Base-by-base conservation (phyloP, 2,329 filamentous ascomycete species). In the Claviceps fusiformis region DNA sequence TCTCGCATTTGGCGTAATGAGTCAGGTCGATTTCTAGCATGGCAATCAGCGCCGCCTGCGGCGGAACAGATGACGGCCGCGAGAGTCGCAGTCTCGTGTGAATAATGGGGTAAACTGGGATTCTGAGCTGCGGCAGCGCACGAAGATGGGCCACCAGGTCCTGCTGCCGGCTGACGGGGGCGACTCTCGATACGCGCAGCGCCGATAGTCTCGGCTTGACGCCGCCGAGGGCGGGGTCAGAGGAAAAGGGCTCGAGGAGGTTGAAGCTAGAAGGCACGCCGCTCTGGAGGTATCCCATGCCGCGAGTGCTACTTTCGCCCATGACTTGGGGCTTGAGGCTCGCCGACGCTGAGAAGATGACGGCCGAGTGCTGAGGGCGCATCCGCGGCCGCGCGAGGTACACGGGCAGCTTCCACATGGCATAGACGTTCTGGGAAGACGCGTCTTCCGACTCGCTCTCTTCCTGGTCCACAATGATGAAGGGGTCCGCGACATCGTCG, bases 1-100 rank as follows among this genome's bases (percentile, higher is more conserved):
- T 75, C 62, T 82, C 78, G 66, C 82, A 87, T 51, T 83, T 79
- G 56, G 85, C 80, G 64, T 85, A 82, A 7, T 83, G 77, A 0
- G 86, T 87, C 58, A 88, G 83, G 68, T 90, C 87, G 44, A 90
- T 68, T 63, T 90, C 86, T 5, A 91, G 72, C 53, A 87, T 80
- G 9, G 85, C 85, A 57, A 90, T 78, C 13, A 89, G 72, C 19
- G 82, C 77, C 3, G 80, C 68, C 56, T 78, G 81, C 10, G 81
- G 71, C 3, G 82, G 81, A 9, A 74, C 72, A 1, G 75, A 75
- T 61, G 76, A 80, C 7, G 85, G 77, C 57, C 82, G 78, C 4
- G 85, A 83, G 65, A 89, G 89, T 50, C 85, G 77, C 55, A 91
- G 80, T 46, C 86, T 79, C 51, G 86, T 85, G 65, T 89, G 86